Percentiles rank a stretch among this genome's conserved stretches.
Evolutionary conservation across 148 eudicot genomes (phyloP).

Genomic region (Fallopia convolvulus): DNA sequence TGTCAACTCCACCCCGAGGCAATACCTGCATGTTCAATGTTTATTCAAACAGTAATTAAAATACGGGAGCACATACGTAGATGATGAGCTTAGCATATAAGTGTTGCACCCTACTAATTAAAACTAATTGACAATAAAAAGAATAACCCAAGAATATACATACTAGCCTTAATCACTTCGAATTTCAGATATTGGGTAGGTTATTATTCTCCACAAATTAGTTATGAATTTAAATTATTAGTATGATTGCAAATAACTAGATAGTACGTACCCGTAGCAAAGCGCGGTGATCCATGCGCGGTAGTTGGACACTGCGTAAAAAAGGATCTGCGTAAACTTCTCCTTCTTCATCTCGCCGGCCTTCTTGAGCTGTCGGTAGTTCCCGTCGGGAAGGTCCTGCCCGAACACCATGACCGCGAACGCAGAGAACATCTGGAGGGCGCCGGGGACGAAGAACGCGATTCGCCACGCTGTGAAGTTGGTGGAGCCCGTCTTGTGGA

Average conservation of each 20-base stretch:
- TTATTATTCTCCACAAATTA: no score
- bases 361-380: slow-evolving; percentile 39
- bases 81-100: no score
- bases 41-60: no score
- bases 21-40: slow-evolving; percentile 9
- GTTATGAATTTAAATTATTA: no score
- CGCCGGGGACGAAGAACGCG: slow-evolving; percentile 63
- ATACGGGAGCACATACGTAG: no score
- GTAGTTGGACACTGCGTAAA: slow-evolving; percentile 43
- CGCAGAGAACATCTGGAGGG: slow-evolving; percentile 57
- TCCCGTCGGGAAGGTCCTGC: slow-evolving; percentile 78
- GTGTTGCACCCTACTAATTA: no score
- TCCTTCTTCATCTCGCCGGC: slow-evolving; percentile 54
- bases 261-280: slow-evolving; percentile 47
- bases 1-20: slow-evolving; percentile 71
- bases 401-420: slow-evolving; percentile 52
- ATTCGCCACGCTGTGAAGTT: slow-evolving; percentile 71
- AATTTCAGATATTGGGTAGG: no score
- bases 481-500: slow-evolving; percentile 28
- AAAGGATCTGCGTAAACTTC: slow-evolving; percentile 26
- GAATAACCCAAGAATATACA: no score
- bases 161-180: no score
- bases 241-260: no score
- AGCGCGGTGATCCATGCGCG: slow-evolving; percentile 69
- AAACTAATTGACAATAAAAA: no score